phyloP scores from a whole-genome alignment of 2,329 filamentous ascomycete genomes.

The Daldinia sp. region DNA sequence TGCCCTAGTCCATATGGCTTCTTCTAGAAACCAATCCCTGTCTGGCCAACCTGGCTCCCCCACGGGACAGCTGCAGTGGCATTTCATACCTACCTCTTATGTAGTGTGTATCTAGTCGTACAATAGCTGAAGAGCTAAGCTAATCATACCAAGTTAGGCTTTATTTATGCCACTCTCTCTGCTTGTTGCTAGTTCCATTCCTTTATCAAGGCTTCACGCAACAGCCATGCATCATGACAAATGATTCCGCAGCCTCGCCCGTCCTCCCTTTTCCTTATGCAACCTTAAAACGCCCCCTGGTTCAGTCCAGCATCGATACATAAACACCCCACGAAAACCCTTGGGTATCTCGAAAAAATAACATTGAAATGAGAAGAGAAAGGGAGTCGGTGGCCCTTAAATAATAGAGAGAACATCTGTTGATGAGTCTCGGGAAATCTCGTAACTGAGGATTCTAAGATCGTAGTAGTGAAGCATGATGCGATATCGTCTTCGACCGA shows the following conservation, averaged over 20 bases:
- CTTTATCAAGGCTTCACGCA: background rate
- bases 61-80: conserved; percentile 6
- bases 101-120: background rate
- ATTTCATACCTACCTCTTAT: no score
- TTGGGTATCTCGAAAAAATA: conserved; percentile 30
- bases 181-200: background rate
- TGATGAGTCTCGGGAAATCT: conserved; percentile 59
- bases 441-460: conserved; percentile 74
- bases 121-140: conserved; percentile 3
- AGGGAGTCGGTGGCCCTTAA: conserved; percentile 17
- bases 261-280: conserved; percentile 12
- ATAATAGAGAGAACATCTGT: conserved; percentile 42
- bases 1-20: background rate
- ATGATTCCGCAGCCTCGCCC: conserved; percentile 9
- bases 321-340: conserved; percentile 3
- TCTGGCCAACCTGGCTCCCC: conserved; percentile 4
- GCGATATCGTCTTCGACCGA: conserved; percentile 60
- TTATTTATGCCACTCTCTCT: conserved; percentile 6
- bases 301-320: conserved; percentile 1
- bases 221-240: conserved; percentile 5
- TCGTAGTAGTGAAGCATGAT: conserved; percentile 77
- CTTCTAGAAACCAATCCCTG: conserved; percentile 15
- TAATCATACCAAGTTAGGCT: background rate
- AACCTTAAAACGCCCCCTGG: conserved; percentile 28
- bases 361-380: conserved; percentile 5